Conservation (phyloP, 352 stramenopile genomes). For the Discostella stelligera region DNA sequence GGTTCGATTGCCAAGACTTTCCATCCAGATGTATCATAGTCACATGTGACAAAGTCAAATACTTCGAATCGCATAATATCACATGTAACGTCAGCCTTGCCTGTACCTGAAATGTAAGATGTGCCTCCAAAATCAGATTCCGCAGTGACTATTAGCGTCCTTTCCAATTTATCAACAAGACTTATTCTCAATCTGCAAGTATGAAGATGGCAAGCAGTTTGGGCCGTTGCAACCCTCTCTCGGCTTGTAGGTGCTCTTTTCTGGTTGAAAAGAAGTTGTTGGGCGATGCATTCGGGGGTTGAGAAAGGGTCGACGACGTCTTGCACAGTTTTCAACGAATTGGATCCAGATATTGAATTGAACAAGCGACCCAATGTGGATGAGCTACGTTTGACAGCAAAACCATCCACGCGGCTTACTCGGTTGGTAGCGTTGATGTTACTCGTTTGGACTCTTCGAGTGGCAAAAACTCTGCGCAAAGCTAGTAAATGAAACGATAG, state of each 20-base stretch:
- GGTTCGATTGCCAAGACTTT: slow-evolving; percentile 46
- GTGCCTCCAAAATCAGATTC: slow-evolving; percentile 48
- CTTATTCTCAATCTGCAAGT: slow-evolving; percentile 49
- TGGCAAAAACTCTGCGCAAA: slow-evolving; percentile 52
- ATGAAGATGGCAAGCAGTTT: slow-evolving; percentile 54
- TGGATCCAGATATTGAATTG: slow-evolving; percentile 36
- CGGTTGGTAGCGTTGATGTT: slow-evolving; percentile 8
- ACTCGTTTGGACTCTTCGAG: slow-evolving; percentile 9
- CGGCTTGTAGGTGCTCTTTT: neutral
- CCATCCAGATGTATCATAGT: slow-evolving; percentile 5
- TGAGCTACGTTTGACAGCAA: slow-evolving; percentile 15
- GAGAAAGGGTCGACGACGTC: slow-evolving; percentile 13
- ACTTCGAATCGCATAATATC: slow-evolving; percentile 69
- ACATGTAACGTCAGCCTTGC: slow-evolving; percentile 67
- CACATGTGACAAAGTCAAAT: slow-evolving; percentile 45
- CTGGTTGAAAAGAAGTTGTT: neutral
- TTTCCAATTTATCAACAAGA: slow-evolving; percentile 42
- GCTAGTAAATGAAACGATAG: slow-evolving; percentile 76
- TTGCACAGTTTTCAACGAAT: slow-evolving; percentile 31
- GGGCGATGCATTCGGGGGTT: slow-evolving; percentile 8
- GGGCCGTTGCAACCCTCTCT: slow-evolving; percentile 9
- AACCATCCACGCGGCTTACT: slow-evolving; percentile 6
- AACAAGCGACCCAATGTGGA: slow-evolving; percentile 38
- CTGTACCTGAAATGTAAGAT: slow-evolving; percentile 53
- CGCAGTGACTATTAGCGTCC: slow-evolving; percentile 52